Evolutionary conservation across 2,329 filamentous ascomycete species (phyloP).

Genomic region (Talaromyces funiculosus): DNA sequence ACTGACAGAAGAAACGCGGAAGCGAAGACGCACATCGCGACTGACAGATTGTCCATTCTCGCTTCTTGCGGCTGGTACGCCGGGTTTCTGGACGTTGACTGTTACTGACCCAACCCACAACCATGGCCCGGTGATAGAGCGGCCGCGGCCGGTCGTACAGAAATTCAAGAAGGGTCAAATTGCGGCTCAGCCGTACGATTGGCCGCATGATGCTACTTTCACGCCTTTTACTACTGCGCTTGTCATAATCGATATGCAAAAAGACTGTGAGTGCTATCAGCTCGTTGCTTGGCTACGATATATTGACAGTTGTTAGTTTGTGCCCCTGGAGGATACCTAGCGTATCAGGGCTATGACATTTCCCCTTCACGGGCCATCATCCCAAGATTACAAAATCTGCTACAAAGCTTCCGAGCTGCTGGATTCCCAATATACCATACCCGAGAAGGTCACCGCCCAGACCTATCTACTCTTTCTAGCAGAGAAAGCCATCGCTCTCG

Average conservation of each 20-base stretch:
- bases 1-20: constrained; percentile 41
- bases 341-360: constrained; percentile 42
- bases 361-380: constrained; percentile 35
- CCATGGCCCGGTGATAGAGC: constrained; percentile 38
- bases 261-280: constrained; percentile 35
- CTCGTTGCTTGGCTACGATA: background rate
- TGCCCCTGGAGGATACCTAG: constrained; percentile 40
- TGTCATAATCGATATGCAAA: constrained; percentile 46
- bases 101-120: constrained; percentile 40
- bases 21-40: constrained; percentile 39
- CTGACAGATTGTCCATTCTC: constrained; percentile 43
- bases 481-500: constrained; percentile 51
- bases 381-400: constrained; percentile 35
- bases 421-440: constrained; percentile 43
- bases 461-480: constrained; percentile 52
- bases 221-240: constrained; percentile 42
- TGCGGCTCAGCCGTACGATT: constrained; percentile 39
- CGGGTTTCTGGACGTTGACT: constrained; percentile 40
- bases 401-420: constrained; percentile 34
- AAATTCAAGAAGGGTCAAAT: constrained; percentile 42
- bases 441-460: constrained; percentile 45
- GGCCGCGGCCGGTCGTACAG: constrained; percentile 36
- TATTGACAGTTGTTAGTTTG: constrained; percentile 33
- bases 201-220: constrained; percentile 43
- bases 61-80: constrained; percentile 39